Evolutionary conservation across 2,329 filamentous ascomycete genomes (phyloP).

Genomic region (Colletotrichum tropicicola): DNA sequence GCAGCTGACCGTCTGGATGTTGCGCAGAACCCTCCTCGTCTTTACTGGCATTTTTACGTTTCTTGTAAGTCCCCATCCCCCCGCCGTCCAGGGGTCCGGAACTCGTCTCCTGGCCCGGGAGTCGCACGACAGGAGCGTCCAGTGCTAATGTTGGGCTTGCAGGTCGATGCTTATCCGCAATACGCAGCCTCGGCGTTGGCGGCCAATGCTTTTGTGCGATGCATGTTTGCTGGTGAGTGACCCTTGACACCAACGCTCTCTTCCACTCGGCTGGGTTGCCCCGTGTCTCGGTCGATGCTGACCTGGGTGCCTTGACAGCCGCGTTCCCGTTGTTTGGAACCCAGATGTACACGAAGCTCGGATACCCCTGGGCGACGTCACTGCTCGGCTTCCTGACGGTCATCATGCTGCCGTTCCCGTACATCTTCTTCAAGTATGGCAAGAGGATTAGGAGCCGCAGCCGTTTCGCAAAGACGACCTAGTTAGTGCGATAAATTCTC

Average conservation of each 20-base stretch:
- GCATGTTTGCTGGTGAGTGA: constrained; percentile 73
- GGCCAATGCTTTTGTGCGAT: constrained; percentile 83
- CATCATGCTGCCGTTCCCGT: constrained; percentile 71
- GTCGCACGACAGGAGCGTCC: constrained; percentile 11
- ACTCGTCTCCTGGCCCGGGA: constrained; percentile 9
- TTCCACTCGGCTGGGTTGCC: constrained; percentile 34
- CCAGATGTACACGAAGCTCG: constrained; percentile 76
- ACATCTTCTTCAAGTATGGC: constrained; percentile 69
- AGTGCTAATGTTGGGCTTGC: constrained; percentile 33
- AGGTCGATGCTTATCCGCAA: constrained; percentile 79
- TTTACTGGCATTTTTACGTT: constrained; percentile 92
- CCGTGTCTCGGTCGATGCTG: constrained; percentile 15
- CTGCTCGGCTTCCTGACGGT: constrained; percentile 69
- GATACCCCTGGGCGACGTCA: constrained; percentile 75
- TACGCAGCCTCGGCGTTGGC: constrained; percentile 83
- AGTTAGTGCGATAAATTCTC: constrained; percentile 4
- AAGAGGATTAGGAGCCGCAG: constrained; percentile 65
- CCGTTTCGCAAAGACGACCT: constrained; percentile 53
- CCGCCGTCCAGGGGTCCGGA: constrained; percentile 28
- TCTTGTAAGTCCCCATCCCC: constrained; percentile 63
- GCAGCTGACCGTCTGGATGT: constrained; percentile 40
- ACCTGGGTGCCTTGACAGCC: constrained; percentile 52
- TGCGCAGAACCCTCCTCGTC: constrained; percentile 73
- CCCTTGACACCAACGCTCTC: constrained; percentile 23
- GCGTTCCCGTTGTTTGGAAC: constrained; percentile 80